Conservation (phyloP, 345 rosid genomes). For the Raphanus sativus region DNA sequence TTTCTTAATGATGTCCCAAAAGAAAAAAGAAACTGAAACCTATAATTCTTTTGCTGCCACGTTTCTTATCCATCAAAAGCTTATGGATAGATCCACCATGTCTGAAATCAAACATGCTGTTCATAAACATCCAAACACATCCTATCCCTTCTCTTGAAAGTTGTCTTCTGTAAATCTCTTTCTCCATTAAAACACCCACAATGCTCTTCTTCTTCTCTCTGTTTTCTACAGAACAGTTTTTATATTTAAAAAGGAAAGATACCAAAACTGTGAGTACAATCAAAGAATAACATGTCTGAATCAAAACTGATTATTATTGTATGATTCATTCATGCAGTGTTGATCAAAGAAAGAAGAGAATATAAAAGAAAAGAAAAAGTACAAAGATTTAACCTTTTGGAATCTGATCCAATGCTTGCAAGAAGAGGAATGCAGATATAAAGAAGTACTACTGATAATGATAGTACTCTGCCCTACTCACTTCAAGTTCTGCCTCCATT, state of each 20-base stretch:
- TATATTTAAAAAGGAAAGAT: too few species aligned
- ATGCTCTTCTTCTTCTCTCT: background rate
- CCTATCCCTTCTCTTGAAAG: slow-evolving; percentile 59
- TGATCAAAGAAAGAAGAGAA: background rate
- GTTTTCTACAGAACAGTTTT: slow-evolving; percentile 5
- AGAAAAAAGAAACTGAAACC: background rate
- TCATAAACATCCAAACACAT: slow-evolving; percentile 84
- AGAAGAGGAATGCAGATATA: background rate
- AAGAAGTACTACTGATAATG: background rate
- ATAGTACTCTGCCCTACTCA: slow-evolving; percentile 11
- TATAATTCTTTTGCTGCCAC: slow-evolving; percentile 39
- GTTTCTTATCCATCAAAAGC: slow-evolving; percentile 68
- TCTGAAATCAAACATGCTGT: slow-evolving; percentile 75
- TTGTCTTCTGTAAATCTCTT: slow-evolving; percentile 42
- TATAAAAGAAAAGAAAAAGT: background rate
- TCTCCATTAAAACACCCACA: slow-evolving; percentile 28
- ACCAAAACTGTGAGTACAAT: slow-evolving; percentile 13
- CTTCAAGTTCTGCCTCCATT: slow-evolving; percentile 22
- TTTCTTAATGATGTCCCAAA: background rate
- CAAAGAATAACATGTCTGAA: background rate
- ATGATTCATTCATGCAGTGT: slow-evolving; percentile 38
- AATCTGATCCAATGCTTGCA: slow-evolving; percentile 35
- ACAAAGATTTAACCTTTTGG: slow-evolving; percentile 8
- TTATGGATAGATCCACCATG: slow-evolving; percentile 63
- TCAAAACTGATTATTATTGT: background rate